Evolutionary conservation across 306 rosid genomes (phyloP), one percentile per base, ranked within the genome.

Genomic region (Malus sylvestris): DNA sequence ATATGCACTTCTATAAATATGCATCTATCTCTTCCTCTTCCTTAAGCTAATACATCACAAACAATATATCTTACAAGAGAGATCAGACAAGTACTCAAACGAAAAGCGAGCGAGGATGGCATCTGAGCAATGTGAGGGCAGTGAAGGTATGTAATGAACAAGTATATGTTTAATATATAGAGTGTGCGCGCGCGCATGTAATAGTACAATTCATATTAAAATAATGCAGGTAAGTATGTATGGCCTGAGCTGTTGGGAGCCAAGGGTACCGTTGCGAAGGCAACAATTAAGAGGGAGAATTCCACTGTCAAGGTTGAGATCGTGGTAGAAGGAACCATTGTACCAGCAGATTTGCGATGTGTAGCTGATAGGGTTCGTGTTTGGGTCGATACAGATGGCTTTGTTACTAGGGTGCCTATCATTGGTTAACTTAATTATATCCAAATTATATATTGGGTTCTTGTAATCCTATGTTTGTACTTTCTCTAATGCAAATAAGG

Each of bases 191-290:
- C 4, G 15, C 51, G 51, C 27, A 55, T 55, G 27, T 55, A 57
- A 57, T 57, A 57, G 25, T 20, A n/a, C 29, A 57, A 57, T 57
- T n/a, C 61, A 8, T 57, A 10, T 59, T n/a, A 23, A n/a, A 8
- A 6, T 11, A 10, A 27, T 65, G 69, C 8, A 65, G 69, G 91
- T 45, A 90, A 90, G 76, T 70, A 51, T 27, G 75, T 89, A 12
- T 88, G 96, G 93, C 82, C 87, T 1, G 93, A 88, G 77, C 77
- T 88, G 74, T 69, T 88, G 20, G 93, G 91, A 19, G 67, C 52
- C 23, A 11, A 80, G 4, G 91, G 87, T 70, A 60, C 71, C 38
- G 79, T 49, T 30, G 93, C 89, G 9, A 64, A 58, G 72, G 68
- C 58, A 74, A 81, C 66, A 13, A 76, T 87, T 27, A 62, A 70